Evolutionary conservation across 352 stramenopile species (phyloP).

Genomic region (Globisporangium middletonii): DNA sequence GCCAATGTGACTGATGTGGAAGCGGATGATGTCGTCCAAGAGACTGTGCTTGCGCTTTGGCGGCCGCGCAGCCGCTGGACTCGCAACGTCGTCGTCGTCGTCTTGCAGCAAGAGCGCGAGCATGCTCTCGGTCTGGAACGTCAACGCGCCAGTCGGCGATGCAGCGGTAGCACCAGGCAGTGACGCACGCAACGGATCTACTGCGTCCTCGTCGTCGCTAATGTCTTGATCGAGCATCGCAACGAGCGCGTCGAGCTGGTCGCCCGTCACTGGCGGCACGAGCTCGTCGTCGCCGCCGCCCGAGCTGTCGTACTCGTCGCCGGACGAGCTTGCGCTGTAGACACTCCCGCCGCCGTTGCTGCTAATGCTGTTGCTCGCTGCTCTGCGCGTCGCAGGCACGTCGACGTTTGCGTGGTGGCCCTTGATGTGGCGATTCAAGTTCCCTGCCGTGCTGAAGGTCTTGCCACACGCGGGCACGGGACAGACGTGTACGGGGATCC

Average conservation of each 20-base stretch:
- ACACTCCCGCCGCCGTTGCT: not conserved
- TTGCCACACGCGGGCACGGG: conserved; percentile 35
- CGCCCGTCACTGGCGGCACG: not conserved
- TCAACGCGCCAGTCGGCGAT: not conserved
- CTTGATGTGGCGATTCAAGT: conserved; percentile 59
- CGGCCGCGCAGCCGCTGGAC: not conserved
- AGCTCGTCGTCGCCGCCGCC: conserved; percentile 16
- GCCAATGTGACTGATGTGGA: conserved; percentile 28
- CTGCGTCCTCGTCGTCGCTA: not conserved
- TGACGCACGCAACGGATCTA: not conserved
- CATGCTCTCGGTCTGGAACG: conserved; percentile 3
- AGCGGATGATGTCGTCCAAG: conserved; percentile 41
- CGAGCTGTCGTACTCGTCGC: conserved; percentile 25
- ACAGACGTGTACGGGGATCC: conserved; percentile 40
- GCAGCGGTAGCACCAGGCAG: not conserved
- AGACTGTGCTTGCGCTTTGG: conserved; percentile 17
- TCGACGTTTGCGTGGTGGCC: conserved; percentile 36
- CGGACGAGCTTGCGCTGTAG: conserved; percentile 12
- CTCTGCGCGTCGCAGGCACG: conserved; percentile 2
- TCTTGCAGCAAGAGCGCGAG: conserved; percentile 8
- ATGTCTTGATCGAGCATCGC: conserved; percentile 28
- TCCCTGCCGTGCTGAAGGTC: conserved; percentile 55
- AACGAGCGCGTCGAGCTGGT: conserved; percentile 35
- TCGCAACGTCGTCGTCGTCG: conserved; percentile 1
- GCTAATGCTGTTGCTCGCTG: conserved; percentile 4